Base-by-base conservation (phyloP, 805 yeast genomes). In the Candida nemodendra region DNA sequence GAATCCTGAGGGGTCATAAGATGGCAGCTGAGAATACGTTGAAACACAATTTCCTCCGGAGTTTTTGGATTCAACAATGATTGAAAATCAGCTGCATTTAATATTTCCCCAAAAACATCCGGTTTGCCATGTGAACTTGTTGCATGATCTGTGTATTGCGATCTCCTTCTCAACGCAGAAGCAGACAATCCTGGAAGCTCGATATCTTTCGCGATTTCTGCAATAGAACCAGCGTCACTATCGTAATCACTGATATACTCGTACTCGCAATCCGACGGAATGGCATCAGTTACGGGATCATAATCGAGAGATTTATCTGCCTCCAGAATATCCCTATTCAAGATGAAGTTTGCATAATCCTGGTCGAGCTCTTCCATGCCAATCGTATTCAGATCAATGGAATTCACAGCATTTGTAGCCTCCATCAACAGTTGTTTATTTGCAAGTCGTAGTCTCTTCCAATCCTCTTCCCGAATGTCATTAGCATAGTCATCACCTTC, bases 1-100 rank as follows among this genome's bases (percentile, higher is more conserved):
- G 36, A 19, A 6, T 17, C 25, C 13, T 22, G 4, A 11, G 43
- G 25, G 17, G 30, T 32, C 8, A 5, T 22, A 42, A 64, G 32
- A 35, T 64, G 68, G 9, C 48, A 50, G 27, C 54, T 46, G 31
- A 63, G 37, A 12, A 64, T 61, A 15, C 58, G 44, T 5, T 48
- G 47, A n/a, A 53, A 51, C 19, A 27, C 46, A 1, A 49, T 44
- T 13, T 55, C 58, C n/a, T 59, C 59, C 1, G 45, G 29, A n/a
- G 51, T 44, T 14, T 43, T 34, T 13, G 63, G 64, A 16, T 41
- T 39, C 14, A 61, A 19, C 17, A 61, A 32, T 2, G 52, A 32
- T 26, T 45, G 30, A 9, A 62, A 47, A 16, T 57, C 61, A 6
- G 45, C 42, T 3, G 59, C 51, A 1, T 48, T 43, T 0, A 58